Percentiles rank a stretch among this genome's conserved stretches.
Evolutionary conservation across 768 basidiomycete species (phyloP).

Genomic region (Leccinum uliginosum): DNA sequence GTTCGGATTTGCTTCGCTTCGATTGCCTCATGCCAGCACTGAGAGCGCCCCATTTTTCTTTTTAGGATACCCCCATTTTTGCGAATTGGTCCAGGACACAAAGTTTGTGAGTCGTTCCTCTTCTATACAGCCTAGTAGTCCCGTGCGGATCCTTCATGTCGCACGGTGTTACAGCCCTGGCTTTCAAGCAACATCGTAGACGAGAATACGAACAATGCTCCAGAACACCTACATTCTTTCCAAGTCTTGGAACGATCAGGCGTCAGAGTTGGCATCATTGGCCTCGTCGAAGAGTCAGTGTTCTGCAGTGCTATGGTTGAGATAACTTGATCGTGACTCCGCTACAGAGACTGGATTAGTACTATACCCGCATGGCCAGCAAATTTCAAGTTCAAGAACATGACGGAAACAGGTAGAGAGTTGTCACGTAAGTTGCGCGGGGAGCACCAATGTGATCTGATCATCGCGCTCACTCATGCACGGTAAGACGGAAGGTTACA

Average conservation of each 20-base stretch:
- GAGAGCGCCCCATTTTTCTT: neutral
- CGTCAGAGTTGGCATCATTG: constrained; percentile 73
- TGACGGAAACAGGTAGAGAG: constrained; percentile 66
- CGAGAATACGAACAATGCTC: constrained; percentile 54
- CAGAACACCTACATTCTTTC: constrained; percentile 58
- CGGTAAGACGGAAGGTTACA: constrained; percentile 38
- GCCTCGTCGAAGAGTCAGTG: constrained; percentile 78
- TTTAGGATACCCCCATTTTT: constrained; percentile 59
- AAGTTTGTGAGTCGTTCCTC: constrained; percentile 54
- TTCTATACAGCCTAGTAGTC: neutral
- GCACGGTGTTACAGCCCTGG: constrained; percentile 60
- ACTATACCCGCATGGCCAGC: constrained; percentile 86
- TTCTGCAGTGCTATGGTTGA: neutral
- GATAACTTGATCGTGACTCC: neutral
- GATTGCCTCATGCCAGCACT: neutral
- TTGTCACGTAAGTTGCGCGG: constrained; percentile 73
- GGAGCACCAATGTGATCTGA: constrained; percentile 68
- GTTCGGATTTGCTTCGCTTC: constrained; percentile 31
- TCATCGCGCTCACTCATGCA: constrained; percentile 84
- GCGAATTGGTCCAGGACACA: constrained; percentile 65
- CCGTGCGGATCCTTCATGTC: neutral
- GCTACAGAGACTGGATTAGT: constrained; percentile 76
- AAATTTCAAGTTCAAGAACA: constrained; percentile 71
- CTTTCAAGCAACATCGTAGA: constrained; percentile 85
- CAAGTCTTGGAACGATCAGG: constrained; percentile 66